These are phyloP conservation scores for Juncus inflexus DNA, from an alignment of 176 grass and related monocot species.

Conservation along the genomic window DNA sequence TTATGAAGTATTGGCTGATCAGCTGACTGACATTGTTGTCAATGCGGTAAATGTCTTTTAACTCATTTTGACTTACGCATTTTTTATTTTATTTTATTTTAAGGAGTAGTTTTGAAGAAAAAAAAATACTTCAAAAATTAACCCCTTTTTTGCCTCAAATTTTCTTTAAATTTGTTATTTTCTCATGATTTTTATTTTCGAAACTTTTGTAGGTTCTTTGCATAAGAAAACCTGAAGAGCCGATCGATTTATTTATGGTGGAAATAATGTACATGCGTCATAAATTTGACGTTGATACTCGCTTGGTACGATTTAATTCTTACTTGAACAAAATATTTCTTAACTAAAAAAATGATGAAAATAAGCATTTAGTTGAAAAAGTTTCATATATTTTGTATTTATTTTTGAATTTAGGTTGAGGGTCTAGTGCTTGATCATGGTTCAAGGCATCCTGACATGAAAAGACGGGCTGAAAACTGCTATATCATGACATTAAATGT, in stretches of 20 bases:
- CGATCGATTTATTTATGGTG: constrained; percentile 98
- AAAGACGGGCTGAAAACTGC: constrained; percentile 92
- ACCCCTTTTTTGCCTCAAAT: constrained; percentile 1
- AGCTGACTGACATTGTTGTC: constrained; percentile 74
- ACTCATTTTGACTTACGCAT: neutral
- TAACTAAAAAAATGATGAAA: neutral
- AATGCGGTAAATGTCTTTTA: constrained; percentile 53
- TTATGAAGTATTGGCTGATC: constrained; percentile 90
- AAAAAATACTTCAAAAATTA: constrained; percentile 2
- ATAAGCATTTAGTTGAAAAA: neutral
- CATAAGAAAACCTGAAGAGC: constrained; percentile 59
- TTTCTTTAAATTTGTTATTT: neutral
- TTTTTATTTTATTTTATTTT: constrained; percentile 1
- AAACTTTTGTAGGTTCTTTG: constrained; percentile 61
- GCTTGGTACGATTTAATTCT: constrained; percentile 45
- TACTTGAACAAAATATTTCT: constrained; percentile 6
- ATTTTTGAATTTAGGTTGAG: constrained; percentile 54
- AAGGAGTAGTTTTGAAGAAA: neutral
- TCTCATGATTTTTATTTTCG: neutral
- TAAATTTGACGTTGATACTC: constrained; percentile 94
- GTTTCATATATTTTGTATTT: constrained; percentile 3
- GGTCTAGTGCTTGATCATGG: constrained; percentile 97
- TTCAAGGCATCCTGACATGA: constrained; percentile 99
- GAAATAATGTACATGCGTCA: constrained; percentile 99
- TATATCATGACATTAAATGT: constrained; percentile 98